phyloP scores from a whole-genome alignment of 352 stramenopile genomes.

The Phytophthora fragariae region DNA sequence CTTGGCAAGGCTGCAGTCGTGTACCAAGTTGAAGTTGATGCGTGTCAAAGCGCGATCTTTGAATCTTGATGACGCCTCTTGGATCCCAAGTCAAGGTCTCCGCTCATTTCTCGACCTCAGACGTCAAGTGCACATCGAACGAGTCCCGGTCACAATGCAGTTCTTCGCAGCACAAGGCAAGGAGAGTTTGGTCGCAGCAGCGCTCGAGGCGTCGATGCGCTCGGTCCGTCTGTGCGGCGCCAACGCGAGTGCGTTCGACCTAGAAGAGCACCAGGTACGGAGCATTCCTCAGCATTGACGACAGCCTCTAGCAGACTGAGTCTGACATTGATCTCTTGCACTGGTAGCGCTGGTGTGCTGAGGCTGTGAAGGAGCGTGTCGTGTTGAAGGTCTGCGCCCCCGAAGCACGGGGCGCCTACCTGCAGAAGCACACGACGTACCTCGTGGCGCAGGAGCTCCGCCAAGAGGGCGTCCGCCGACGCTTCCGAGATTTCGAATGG shows the following conservation, averaged over 20 bases:
- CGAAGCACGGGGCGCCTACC: constrained; percentile 64
- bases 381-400: constrained; percentile 55
- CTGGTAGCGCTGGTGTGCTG: constrained; percentile 29
- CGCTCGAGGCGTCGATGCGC: constrained; percentile 47
- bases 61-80: constrained; percentile 29
- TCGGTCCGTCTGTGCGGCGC: constrained; percentile 37
- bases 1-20: too few species aligned
- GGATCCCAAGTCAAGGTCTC: constrained; percentile 10
- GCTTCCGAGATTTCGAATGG: constrained; percentile 83
- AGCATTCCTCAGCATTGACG: too few species aligned
- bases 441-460: constrained; percentile 48
- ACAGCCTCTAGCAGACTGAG: background rate
- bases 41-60: constrained; percentile 24
- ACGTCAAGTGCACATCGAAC: constrained; percentile 4
- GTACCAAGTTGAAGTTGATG: constrained; percentile 18
- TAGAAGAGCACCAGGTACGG: constrained; percentile 42
- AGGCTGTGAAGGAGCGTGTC: constrained; percentile 31
- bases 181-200: constrained; percentile 37
- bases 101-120: constrained; percentile 22
- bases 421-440: constrained; percentile 82
- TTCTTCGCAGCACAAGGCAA: constrained; percentile 47
- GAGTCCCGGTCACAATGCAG: constrained; percentile 38
- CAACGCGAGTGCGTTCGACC: constrained; percentile 31
- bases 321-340: constrained; percentile 9
- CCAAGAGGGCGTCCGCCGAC: constrained; percentile 53